Evolutionary conservation across 1,284 basidiomycete genomes (phyloP), one percentile per base, ranked within the genome.

Genomic region (Ceratobasidium sp.): DNA sequence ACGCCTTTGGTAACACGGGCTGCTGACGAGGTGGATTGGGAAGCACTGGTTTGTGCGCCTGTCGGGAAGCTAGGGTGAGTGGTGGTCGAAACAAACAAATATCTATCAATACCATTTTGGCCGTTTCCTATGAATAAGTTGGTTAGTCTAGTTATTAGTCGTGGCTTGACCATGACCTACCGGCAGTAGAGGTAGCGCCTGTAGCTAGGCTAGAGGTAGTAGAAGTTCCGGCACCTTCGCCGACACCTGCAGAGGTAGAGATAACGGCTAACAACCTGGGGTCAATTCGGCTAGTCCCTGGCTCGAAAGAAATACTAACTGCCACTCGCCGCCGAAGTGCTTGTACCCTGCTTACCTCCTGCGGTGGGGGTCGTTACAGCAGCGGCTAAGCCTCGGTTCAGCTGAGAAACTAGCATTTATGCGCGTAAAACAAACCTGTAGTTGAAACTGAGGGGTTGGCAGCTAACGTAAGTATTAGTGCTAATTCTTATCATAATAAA

Each of bases 71-170:
- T 40, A 8, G 17, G 38, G 38, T 40, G 38, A 40, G 17, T 40
- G 17, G 17, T 40, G 17, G 8, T 40, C 17, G n/a, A n/a, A n/a
- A n/a, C n/a, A n/a, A 40, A 17, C 38, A 17, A 40, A 40, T 40
- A 40, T 8, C 38, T n/a, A 32, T 38, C 15, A 38, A 49, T 62
- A 62, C 58, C 58, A 34, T 62, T 62, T n/a, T 34, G 8, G 47
- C 58, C 58, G 31, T 50, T 35, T 32, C 29, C 58, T 47, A 38
- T 29, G 20, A 34, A 3, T 10, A 38, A 20, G 20, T 20, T 8
- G 10, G 45, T 15, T 47, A 47, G 45, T 47, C 7, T 47, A 10
- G 7, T 12, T 12, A 47, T 47, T 15, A 7, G 10, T 10, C 7
- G 45, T 15, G 22, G 13, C n/a, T 15, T 17, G 29, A 25, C 22